Evolutionary conservation across 805 yeast genomes (phyloP).

Genomic region (Cyberlindnera subsufficiens): DNA sequence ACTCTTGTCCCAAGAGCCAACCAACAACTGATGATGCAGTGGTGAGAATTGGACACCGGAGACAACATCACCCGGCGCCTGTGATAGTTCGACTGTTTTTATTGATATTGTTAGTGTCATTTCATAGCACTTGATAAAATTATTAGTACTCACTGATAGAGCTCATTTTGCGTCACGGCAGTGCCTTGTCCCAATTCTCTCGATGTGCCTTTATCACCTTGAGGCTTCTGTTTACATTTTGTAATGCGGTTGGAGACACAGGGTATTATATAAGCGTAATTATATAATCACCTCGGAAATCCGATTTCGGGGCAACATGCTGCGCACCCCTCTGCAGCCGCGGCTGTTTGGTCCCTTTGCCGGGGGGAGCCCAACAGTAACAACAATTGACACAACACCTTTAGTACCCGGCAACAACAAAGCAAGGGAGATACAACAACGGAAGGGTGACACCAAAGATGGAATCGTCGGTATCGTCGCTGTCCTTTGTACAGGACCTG

Average conservation of each 20-base stretch:
- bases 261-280: too few relatives aligned
- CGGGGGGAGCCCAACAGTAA: too few relatives aligned
- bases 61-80: constrained; percentile 33
- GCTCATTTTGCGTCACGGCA: background rate
- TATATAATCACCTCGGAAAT: too few relatives aligned
- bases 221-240: too few relatives aligned
- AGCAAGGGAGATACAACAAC: background rate
- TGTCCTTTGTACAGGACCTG: constrained; percentile 15
- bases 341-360: too few relatives aligned
- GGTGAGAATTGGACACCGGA: constrained; percentile 38
- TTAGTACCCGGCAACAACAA: background rate
- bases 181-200: too few relatives aligned
- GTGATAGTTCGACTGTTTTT: constrained; percentile 14
- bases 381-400: too few relatives aligned
- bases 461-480: constrained; percentile 6
- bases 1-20: constrained; percentile 54
- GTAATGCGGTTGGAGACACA: too few relatives aligned
- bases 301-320: too few relatives aligned
- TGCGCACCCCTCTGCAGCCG: too few relatives aligned
- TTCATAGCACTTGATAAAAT: background rate
- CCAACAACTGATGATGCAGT: constrained; percentile 32
- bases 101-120: background rate
- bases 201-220: too few relatives aligned
- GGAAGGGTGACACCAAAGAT: too few relatives aligned
- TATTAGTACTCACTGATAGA: background rate